Evolutionary conservation across 345 rosid species (phyloP), one percentile per base, ranked within the genome.

Genomic region (Noccaea bulbosa): DNA sequence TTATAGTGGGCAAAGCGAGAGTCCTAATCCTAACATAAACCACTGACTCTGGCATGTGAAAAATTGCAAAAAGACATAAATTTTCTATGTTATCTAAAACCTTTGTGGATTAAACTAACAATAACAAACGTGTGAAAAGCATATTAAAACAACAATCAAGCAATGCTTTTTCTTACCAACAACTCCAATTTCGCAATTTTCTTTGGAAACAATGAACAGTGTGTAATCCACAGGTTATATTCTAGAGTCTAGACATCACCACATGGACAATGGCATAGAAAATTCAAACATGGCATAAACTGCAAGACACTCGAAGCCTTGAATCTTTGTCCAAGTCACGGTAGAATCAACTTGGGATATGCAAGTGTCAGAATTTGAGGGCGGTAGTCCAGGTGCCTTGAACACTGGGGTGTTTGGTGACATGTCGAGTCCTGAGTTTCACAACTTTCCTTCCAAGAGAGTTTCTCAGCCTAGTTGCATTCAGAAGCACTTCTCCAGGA

Each of bases 311-410:
- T 11, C 37, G 52, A 56, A 53, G 35, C 5, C 49, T 44, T n/a
- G 11, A 14, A 51, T 16, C 68, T 44, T 14, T 12, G 40, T 16
- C 69, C 62, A 63, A 53, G 62, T 22, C 9, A 64, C n/a, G 41
- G 24, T 16, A 65, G 1, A 54, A 24, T 54, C 43, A 61, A 37
- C 64, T 41, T 14, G 37, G 30, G 39, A 22, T 35, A 7, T 24
- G 41, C 54, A 63, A 49, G 22, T 61, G 22, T 86, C 80, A 88
- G 71, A 84, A 78, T n/a, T 82, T 76, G 70, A 82, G 52, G 6
- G 74, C 88, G 1, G 99, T 86, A 2, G 91, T 79, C 99, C 99
- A 89, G 0, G 93, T 89, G 60, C 96, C 99, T 75, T 91, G 97
- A 62, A 91, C 97, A 11, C 96, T 87, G 0, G 96, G 97, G 49